Conservation (phyloP, 108 stramenopile species). For the Nannochloropsis salina region DNA sequence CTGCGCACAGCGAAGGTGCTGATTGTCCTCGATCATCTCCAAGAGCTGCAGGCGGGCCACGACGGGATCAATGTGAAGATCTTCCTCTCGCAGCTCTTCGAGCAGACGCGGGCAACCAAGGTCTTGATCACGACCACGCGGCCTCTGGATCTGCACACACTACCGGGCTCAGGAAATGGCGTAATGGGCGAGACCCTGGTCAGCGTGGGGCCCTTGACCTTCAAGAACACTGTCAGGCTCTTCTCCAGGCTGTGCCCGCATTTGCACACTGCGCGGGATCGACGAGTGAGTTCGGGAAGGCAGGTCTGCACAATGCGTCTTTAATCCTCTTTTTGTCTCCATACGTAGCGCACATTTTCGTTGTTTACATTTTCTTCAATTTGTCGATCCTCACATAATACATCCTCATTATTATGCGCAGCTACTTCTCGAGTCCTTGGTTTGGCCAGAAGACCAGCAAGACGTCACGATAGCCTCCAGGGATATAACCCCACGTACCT, state of each 20-base stretch:
- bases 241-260: conserved; percentile 66
- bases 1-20: conserved; percentile 55
- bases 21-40: conserved; percentile 65
- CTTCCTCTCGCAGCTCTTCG: conserved; percentile 62
- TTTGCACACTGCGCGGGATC: conserved; percentile 61
- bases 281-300: conserved; percentile 29
- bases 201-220: conserved; percentile 60
- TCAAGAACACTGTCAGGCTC: conserved; percentile 59
- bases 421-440: conserved; percentile 2
- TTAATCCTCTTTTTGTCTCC: too few relatives aligned
- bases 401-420: not conserved
- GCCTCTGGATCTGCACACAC: not conserved
- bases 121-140: conserved; percentile 55
- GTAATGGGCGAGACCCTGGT: conserved; percentile 60
- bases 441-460: not conserved
- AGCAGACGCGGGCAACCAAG: conserved; percentile 60
- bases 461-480: not conserved
- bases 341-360: too few relatives aligned
- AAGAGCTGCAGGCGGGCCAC: conserved; percentile 44
- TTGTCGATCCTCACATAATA: not conserved
- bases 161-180: conserved; percentile 50
- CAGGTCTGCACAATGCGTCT: not conserved
- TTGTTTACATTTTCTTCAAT: too few relatives aligned
- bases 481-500: not conserved
- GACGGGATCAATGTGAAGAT: conserved; percentile 61